These are phyloP conservation scores for Fusarium sp. DNA, from an alignment of 2,329 filamentous ascomycete species.

Conservation along the genomic window DNA sequence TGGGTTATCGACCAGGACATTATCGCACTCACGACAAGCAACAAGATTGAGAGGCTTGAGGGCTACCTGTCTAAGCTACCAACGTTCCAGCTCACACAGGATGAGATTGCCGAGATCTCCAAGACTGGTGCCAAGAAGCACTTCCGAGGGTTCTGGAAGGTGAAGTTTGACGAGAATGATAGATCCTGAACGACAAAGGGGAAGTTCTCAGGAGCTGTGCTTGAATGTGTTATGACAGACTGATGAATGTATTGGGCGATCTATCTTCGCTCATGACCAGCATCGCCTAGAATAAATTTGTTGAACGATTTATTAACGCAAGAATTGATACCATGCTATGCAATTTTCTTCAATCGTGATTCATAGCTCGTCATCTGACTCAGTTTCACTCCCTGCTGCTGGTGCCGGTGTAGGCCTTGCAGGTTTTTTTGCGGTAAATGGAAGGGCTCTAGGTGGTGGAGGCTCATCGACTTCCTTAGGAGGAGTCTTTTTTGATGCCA, in stretches of 20 bases:
- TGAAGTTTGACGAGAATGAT: slow-evolving; percentile 67
- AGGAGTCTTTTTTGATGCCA: slow-evolving; percentile 24
- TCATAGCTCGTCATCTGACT: slow-evolving; percentile 70
- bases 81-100: slow-evolving; percentile 69
- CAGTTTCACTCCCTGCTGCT: slow-evolving; percentile 61
- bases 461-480: slow-evolving; percentile 46
- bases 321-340: slow-evolving; percentile 2
- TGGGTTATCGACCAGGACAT: slow-evolving; percentile 73
- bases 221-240: not conserved
- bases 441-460: slow-evolving; percentile 58
- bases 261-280: not conserved
- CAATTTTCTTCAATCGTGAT: slow-evolving; percentile 16
- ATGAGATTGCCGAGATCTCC: slow-evolving; percentile 69
- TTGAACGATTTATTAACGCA: not conserved
- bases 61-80: slow-evolving; percentile 65
- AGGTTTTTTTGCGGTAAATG: slow-evolving; percentile 58
- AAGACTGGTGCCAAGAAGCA: slow-evolving; percentile 71
- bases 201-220: not conserved
- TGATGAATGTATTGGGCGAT: not conserved
- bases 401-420: slow-evolving; percentile 46
- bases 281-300: not conserved
- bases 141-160: slow-evolving; percentile 70
- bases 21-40: slow-evolving; percentile 71
- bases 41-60: slow-evolving; percentile 68
- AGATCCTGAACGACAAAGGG: slow-evolving; percentile 44